A percentile compares a stretch with the other conserved stretches of the same genome.
Conservation (phyloP, 1,284 basidiomycete species). For the Irpex lacteus region DNA sequence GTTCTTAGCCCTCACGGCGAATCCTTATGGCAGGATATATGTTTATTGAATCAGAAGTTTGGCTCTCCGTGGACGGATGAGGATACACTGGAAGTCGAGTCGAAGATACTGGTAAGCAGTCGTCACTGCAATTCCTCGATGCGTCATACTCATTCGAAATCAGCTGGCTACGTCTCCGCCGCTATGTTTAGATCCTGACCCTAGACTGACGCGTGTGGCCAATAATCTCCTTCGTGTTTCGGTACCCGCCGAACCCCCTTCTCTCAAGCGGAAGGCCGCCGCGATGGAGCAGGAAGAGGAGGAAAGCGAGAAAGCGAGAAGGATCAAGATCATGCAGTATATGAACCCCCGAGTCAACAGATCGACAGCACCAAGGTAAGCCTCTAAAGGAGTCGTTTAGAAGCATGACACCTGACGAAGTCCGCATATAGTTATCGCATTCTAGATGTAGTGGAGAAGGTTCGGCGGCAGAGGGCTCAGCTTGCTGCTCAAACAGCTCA, state of each 20-base stretch:
- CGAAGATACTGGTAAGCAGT: constrained; percentile 60
- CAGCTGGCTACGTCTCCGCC: constrained; percentile 71
- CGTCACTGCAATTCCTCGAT: not conserved
- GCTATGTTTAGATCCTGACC: constrained; percentile 73
- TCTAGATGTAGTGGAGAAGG: constrained; percentile 42
- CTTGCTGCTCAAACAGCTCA: constrained; percentile 15
- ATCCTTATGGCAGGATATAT: constrained; percentile 74
- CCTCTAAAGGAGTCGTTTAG: not conserved
- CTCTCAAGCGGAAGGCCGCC: constrained; percentile 73
- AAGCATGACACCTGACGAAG: constrained; percentile 8
- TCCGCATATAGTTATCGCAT: constrained; percentile 44
- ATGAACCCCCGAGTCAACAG: constrained; percentile 57
- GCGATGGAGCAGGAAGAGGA: constrained; percentile 67
- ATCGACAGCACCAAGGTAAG: constrained; percentile 19
- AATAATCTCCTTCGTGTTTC: constrained; percentile 70
- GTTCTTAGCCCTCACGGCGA: constrained; percentile 73
- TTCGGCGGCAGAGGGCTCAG: constrained; percentile 10
- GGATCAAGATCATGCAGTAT: constrained; percentile 70
- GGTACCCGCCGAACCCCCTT: constrained; percentile 60
- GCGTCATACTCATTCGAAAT: not conserved
- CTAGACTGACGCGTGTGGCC: constrained; percentile 67
- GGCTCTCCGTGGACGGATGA: constrained; percentile 62
- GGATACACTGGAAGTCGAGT: constrained; percentile 68
- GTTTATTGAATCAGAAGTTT: constrained; percentile 56
- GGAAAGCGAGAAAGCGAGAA: constrained; percentile 64